phyloP scores from a whole-genome alignment of 1,139 yeast genomes.

The Taphrina sp. region DNA sequence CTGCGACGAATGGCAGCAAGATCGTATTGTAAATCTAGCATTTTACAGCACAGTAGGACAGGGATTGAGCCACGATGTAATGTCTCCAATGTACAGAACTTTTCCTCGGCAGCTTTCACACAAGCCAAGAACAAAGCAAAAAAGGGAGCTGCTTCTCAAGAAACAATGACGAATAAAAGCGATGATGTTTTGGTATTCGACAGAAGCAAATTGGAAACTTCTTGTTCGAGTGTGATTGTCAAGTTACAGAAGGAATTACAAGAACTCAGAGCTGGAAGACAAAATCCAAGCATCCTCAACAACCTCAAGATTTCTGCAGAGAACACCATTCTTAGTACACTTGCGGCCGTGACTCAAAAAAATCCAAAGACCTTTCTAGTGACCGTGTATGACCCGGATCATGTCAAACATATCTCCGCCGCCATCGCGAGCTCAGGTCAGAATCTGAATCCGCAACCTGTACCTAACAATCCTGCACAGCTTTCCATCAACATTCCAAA shows the following conservation, averaged over 20 bases:
- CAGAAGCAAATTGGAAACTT: not conserved
- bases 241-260: not conserved
- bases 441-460: constrained; percentile 24
- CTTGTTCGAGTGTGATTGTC: not conserved
- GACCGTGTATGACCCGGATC: constrained; percentile 26
- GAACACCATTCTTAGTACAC: not conserved
- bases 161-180: no score
- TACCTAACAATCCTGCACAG: constrained; percentile 19
- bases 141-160: not conserved
- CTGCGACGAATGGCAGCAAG: no score
- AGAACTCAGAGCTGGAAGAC: not conserved
- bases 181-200: no score
- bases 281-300: constrained; percentile 6
- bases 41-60: no score
- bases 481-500: constrained; percentile 16
- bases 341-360: constrained; percentile 15
- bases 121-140: not conserved
- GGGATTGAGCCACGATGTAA: no score
- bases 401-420: constrained; percentile 19
- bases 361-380: constrained; percentile 22
- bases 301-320: constrained; percentile 6
- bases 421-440: constrained; percentile 21
- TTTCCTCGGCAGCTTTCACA: no score
- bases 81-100: no score
- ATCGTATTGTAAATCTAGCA: no score